phyloP scores from a whole-genome alignment of 192 early-diverging fungal species.

The Backusella morwellensis region DNA sequence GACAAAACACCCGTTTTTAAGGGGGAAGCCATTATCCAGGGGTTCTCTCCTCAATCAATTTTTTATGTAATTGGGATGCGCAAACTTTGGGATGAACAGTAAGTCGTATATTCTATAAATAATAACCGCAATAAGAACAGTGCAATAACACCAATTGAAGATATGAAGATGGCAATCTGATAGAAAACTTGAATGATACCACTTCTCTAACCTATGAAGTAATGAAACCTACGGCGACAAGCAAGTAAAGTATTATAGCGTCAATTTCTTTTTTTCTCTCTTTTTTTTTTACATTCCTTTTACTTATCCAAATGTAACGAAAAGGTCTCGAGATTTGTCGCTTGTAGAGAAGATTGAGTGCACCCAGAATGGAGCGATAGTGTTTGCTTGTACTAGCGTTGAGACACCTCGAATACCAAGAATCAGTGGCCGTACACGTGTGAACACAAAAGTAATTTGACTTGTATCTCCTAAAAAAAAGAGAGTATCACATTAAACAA shows the following conservation, averaged over 20 bases:
- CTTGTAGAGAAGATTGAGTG: constrained; percentile 49
- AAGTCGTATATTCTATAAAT: constrained; percentile 11
- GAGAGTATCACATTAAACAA: constrained; percentile 4
- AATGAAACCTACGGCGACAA: constrained; percentile 34
- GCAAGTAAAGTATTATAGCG: constrained; percentile 36
- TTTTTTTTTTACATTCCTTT: not conserved
- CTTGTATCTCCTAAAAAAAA: not conserved
- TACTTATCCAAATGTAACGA: not conserved
- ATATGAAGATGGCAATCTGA: constrained; percentile 40
- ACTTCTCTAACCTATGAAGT: constrained; percentile 46
- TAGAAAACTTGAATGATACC: constrained; percentile 39
- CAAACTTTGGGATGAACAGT: constrained; percentile 56
- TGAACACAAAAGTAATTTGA: constrained; percentile 36
- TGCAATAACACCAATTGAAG: constrained; percentile 5
- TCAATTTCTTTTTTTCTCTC: not conserved
- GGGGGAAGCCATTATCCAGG: constrained; percentile 47
- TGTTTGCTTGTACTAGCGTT: constrained; percentile 51
- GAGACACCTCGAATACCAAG: constrained; percentile 51
- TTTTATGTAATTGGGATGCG: constrained; percentile 56
- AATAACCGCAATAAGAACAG: not conserved
- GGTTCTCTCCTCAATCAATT: constrained; percentile 47
- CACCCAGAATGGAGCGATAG: constrained; percentile 46
- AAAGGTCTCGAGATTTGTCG: constrained; percentile 40
- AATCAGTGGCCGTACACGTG: constrained; percentile 47
- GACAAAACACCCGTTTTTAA: constrained; percentile 56